Base-by-base conservation (phyloP, 1,284 basidiomycete genomes). In the Prillingera fragicola region DNA sequence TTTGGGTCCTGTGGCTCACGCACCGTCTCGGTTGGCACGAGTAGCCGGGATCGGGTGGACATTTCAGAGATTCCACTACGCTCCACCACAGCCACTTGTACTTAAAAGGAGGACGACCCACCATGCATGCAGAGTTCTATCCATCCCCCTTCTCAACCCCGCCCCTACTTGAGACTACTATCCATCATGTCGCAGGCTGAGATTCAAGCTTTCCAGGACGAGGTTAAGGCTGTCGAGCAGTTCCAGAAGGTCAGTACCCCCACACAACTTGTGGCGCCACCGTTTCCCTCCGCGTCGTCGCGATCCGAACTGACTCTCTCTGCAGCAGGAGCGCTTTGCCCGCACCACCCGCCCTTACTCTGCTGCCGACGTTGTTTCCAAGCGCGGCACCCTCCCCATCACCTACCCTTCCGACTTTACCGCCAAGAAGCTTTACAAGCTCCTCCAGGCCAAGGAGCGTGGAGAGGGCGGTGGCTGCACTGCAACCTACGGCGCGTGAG, bases 401-500 rank as follows among this genome's bases (percentile, higher is more conserved):
- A 74, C 80, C 37, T 98, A 97, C 73, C 85, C 92, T 10, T 92
- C 91, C 38, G 79, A 90, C 64, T 62, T 82, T 3, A 80, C 81
- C 68, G 92, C 78, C 53, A 87, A 92, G 78, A 98, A 98, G 73
- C 80, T 96, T 33, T 95, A 80, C 78, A 70, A 63, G 54, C 60
- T 68, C 41, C 67, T 75, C 42, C 70, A 72, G 48, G 50, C 67
- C 35, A 73, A 73, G 55, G 64, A 63, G 28, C 65, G 67, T 33
- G 67, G 69, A n/a, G 65, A 69, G 51, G 69, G 67, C 18, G 69
- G 67, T 32, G 68, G 68, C 14, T 64, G 59, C 49, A 63, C 65
- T 15, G 58, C 63, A 33, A 72, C 94, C 54, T 98, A 97, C 69
- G 94, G 94, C 75, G 92, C 92, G 87, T 92, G 65, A 80, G 89